These are phyloP conservation scores for Fusarium citri DNA, from an alignment of 2,329 filamentous ascomycete genomes.

Conservation along the genomic window DNA sequence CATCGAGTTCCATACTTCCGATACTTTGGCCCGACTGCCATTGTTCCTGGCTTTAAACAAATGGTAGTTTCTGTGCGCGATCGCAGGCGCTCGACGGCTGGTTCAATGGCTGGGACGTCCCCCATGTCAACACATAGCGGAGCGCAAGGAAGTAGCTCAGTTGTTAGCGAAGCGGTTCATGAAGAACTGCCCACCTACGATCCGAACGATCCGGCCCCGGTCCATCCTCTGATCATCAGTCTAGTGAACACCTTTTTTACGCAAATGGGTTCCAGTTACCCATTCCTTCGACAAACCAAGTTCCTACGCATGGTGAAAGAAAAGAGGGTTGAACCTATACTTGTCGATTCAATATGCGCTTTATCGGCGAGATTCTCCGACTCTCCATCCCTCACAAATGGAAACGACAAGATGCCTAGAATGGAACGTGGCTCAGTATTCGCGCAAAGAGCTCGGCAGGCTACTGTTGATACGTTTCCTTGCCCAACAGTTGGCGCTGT, in stretches of 20 bases:
- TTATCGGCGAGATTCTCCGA: constrained; percentile 84
- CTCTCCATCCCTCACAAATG: constrained; percentile 60
- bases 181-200: constrained; percentile 81
- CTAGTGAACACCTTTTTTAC: constrained; percentile 84
- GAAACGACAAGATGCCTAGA: constrained; percentile 60
- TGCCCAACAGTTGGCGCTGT: constrained; percentile 86
- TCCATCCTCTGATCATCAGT: constrained; percentile 79
- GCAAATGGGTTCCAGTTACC: constrained; percentile 86
- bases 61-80: constrained; percentile 85
- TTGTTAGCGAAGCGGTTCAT: constrained; percentile 55
- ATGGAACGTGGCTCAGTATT: constrained; percentile 82
- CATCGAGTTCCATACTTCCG: constrained; percentile 87
- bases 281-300: constrained; percentile 78
- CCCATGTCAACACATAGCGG: constrained; percentile 57
- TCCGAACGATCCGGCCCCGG: constrained; percentile 73
- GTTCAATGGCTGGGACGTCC: constrained; percentile 67
- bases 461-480: constrained; percentile 83
- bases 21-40: constrained; percentile 91
- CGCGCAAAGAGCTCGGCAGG: constrained; percentile 84
- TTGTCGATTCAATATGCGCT: constrained; percentile 88
- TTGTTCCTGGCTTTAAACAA: constrained; percentile 91
- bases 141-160: constrained; percentile 54
- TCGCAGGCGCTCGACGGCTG: constrained; percentile 68
- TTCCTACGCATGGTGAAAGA: constrained; percentile 82
- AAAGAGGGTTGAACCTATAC: constrained; percentile 83